Conservation (phyloP, 768 basidiomycete species). For the Suillus tomentosus region DNA sequence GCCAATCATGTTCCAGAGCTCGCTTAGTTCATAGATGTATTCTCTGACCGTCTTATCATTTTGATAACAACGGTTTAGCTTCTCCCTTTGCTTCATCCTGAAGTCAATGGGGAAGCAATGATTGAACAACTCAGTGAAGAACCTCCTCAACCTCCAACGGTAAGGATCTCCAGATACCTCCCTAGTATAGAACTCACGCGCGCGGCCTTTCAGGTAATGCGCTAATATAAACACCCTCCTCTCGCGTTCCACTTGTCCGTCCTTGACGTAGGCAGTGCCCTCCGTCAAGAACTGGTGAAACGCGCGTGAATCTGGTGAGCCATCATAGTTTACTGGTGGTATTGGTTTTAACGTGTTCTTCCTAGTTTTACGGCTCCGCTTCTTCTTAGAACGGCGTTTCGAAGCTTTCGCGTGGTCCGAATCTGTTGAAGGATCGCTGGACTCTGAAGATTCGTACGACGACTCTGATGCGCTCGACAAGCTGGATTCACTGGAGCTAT, state of each 20-base stretch:
- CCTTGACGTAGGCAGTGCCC: slow-evolving; percentile 23
- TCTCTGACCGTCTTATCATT: slow-evolving; percentile 29
- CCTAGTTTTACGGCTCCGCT: background rate
- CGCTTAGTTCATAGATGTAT: slow-evolving; percentile 37
- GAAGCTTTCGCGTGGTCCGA: too few relatives aligned
- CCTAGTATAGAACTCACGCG: slow-evolving; percentile 36
- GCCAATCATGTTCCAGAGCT: slow-evolving; percentile 37
- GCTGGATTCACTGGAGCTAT: too few relatives aligned
- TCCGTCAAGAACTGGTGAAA: slow-evolving; percentile 33
- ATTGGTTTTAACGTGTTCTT: too few relatives aligned
- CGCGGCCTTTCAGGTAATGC: slow-evolving; percentile 33
- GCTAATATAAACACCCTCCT: slow-evolving; percentile 26
- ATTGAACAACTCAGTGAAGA: slow-evolving; percentile 38
- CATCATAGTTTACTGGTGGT: slow-evolving; percentile 32
- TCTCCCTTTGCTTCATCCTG: slow-evolving; percentile 24
- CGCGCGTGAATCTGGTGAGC: slow-evolving; percentile 20
- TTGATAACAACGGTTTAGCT: slow-evolving; percentile 28
- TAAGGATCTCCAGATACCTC: slow-evolving; percentile 27
- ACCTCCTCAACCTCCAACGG: slow-evolving; percentile 30
- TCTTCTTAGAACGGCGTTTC: background rate
- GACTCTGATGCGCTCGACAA: too few relatives aligned
- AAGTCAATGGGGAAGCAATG: slow-evolving; percentile 38
- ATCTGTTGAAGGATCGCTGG: too few relatives aligned
- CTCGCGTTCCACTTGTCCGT: slow-evolving; percentile 18
- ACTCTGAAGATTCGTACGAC: too few relatives aligned